phyloP scores from a whole-genome alignment of 495 filamentous ascomycete genomes.

The Neurospora sp. region DNA sequence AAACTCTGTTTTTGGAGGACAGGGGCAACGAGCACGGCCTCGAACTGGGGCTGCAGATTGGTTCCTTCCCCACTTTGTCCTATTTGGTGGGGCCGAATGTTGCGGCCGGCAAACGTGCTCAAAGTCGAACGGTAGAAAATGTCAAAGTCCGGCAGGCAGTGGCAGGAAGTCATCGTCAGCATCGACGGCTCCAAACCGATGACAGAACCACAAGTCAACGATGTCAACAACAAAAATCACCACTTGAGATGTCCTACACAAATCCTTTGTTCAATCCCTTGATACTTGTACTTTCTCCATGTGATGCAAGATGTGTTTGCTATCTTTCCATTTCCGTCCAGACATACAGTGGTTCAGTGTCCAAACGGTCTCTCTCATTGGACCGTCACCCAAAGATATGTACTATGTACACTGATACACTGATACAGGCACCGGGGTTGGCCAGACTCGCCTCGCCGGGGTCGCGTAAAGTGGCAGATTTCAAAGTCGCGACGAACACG shows the following conservation, averaged over 20 bases:
- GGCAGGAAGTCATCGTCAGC: neutral
- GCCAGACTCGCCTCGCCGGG: neutral
- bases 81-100: neutral
- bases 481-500: neutral
- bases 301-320: neutral
- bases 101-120: neutral
- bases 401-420: neutral
- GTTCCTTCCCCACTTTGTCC: neutral
- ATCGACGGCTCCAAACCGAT: neutral
- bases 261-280: neutral
- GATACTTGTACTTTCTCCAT: neutral
- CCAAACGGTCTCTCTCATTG: neutral
- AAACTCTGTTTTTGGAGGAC: neutral
- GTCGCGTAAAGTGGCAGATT: neutral
- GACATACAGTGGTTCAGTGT: neutral
- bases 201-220: neutral
- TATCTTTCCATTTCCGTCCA: neutral
- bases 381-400: neutral
- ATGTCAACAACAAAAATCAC: neutral
- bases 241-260: neutral
- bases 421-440: neutral
- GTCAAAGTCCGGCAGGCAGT: neutral
- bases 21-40: neutral
- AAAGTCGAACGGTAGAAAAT: neutral
- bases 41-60: neutral